Base-by-base conservation (phyloP, 495 filamentous ascomycete species). In the Annulohypoxylon stygium region DNA sequence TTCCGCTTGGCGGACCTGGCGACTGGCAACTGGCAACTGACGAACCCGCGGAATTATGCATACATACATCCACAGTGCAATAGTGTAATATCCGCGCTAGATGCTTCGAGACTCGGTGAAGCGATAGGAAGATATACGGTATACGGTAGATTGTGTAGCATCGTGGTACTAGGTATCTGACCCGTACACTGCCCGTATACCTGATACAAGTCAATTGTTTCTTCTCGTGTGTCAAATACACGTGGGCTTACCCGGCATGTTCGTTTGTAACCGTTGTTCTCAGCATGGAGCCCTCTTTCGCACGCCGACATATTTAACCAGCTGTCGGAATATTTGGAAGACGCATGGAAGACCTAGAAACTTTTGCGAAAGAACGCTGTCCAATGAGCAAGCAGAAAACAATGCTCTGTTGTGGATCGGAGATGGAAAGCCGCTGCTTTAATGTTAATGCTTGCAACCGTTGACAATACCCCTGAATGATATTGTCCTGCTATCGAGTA, bases 261-360 rank as follows among this genome's bases (percentile, higher is more conserved):
- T 69, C 61, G 51, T 59, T 63, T 66, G 50, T 25, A 62, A 66
- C 50, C 30, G 41, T 36, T 37, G 16, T 47, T 30, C 34, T 62
- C 18, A 33, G 36, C 30, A 60, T 58, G 43, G 57, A 23, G 51
- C 47, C 43, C 58, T 53, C 45, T 61, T 54, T 64, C 41, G 2
- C 14, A 25, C 45, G 33, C 58, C 58, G 37, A 51, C 14, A 59
- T 14, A 59, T 37, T 36, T 47, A 14, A 54, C 18, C 50, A 57
- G 39, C 47, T 26, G 20, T 68, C 67, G 72, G 72, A 45, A 65
- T 68, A 64, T 70, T 75, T 75, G 58, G 72, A 75, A 75, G 51
- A 65, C 53, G 72, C 72, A 75, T 71, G 60, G 72, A 75, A 75
- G 72, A 64, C 62, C 20, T 70, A 23, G 67, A 74, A 70, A 37